These are phyloP conservation scores for Boletus subcaerulescens DNA, from an alignment of 768 basidiomycete genomes.

Conservation along the genomic window DNA sequence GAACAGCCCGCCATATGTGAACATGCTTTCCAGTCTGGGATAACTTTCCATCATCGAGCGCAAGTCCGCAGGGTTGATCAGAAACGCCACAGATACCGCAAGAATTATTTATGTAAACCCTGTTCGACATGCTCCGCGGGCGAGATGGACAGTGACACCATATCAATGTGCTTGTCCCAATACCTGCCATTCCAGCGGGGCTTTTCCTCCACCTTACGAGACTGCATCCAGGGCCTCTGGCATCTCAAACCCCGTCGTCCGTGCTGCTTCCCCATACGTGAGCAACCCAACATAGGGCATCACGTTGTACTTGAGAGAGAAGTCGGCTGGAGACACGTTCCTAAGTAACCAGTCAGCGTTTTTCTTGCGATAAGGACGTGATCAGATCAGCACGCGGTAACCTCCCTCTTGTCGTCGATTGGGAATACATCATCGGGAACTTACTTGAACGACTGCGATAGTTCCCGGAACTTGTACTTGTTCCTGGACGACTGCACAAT, in stretches of 20 bases:
- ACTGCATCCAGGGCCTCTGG: constrained; percentile 33
- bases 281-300: constrained; percentile 88
- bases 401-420: constrained; percentile 3
- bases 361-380: constrained; percentile 10
- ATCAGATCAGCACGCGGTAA: constrained; percentile 21
- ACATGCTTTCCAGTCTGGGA: background rate
- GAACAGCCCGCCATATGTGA: constrained; percentile 4
- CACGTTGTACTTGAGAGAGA: constrained; percentile 79
- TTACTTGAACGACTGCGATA: constrained; percentile 71
- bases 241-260: constrained; percentile 39
- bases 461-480: constrained; percentile 82
- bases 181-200: background rate
- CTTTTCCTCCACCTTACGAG: constrained; percentile 13
- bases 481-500: constrained; percentile 55
- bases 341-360: constrained; percentile 37
- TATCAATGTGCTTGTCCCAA: constrained; percentile 1
- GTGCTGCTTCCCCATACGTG: constrained; percentile 70
- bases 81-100: constrained; percentile 12
- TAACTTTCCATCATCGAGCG: background rate
- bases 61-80: constrained; percentile 6
- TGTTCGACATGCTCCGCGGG: constrained; percentile 16
- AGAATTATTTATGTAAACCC: constrained; percentile 21
- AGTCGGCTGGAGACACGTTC: constrained; percentile 61
- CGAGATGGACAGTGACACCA: constrained; percentile 12
- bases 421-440: constrained; percentile 28